Evolutionary conservation across 305 asterid species (phyloP), one percentile per base, ranked within the genome.

Genomic region (Nicotiana rustica): DNA sequence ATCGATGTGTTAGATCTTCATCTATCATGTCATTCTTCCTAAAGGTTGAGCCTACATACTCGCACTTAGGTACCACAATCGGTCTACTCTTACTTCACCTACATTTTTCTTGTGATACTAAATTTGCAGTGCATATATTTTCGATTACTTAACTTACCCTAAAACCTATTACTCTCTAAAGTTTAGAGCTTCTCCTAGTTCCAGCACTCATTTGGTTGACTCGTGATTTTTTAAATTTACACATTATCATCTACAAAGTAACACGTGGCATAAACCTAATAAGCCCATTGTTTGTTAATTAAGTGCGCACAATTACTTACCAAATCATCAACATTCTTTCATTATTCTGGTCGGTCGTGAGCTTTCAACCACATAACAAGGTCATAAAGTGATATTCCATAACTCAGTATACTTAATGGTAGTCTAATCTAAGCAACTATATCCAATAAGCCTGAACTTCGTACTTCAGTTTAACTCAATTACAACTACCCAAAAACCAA

Each of bases 201-300:
- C 80, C 15, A 75, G 47, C 80, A 75, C 31, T 18, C 14, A 8
- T 75, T 75, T 75, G 17, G 80, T 75, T 75, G 29, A 75, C 47
- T 52, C 38, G 12, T 4, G 9, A 25, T 21, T 52, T 75, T 6
- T 52, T 21, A 7, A 75, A 52, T 8, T 52, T 14, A 75, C 10
- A 52, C 47, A 75, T 15, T 62, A 75, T 14, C 31, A 14, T 52
- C 80, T 52, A 52, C 15, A 49, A 49, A 49, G 52, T 52, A 73
- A 49, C 62, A 73, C 1, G 79, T 4, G 55, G 15, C 14, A 4
- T 25, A 73, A 73, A 73, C 44, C 55, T 73, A 73, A 21, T 47
- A 49, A 73, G 62, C 38, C 41, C 79, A 49, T 6, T 49, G 52
- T 25, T 73, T 73, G 41, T 73, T 73, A 44, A 19, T 7, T 21